Evolutionary conservation across 2,329 filamentous ascomycete genomes (phyloP), one percentile per base, ranked within the genome.

Genomic region (Nemania sp.): DNA sequence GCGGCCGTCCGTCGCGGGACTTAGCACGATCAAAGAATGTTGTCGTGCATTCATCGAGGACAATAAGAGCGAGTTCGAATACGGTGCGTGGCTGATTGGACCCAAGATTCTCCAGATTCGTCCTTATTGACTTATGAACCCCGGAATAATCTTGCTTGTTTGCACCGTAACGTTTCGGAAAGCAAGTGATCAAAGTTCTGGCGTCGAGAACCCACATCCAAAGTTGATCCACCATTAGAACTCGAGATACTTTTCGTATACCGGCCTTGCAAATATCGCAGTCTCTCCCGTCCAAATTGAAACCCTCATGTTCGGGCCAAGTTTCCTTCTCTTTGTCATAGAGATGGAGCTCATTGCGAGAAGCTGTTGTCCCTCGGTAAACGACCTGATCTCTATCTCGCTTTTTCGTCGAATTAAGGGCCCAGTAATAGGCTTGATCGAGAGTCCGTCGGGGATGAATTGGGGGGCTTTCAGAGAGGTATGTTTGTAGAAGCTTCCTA

Each of bases 391-490:
- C 77, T 3, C 68, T 63, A 47, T 82, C 80, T 3, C 79, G 68
- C 1, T 66, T 62, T 3, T 70, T 63, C 0, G 79, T 81, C n/a
- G 76, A 74, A 0, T 73, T 68, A 2, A 79, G 68, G 2, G 74
- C 77, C 72, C 75, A 76, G 43, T 77, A 77, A 58, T 79, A 81
- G 0, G 75, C 76, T 59, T 82, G 80, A 47, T 82, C 80, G 0
- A 82, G 69, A 0, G 80, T 82, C 0, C 80, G 68, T 0, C 80
- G 73, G 0, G 78, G 75, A 59, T 83, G 80, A 0, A 77, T 66
- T 5, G 74, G 78, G 0, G 76, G 70, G 1, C 77, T 62, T 0
- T 54, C 15, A 13, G 73, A 66, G 0, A 80, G 67, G 32, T 75
- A 77, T 2, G 68, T 63, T 11, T 72, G 59, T 2, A 78, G 66